phyloP scores from a whole-genome alignment of 345 rosid genomes.

The Toxicodendron radicans region DNA sequence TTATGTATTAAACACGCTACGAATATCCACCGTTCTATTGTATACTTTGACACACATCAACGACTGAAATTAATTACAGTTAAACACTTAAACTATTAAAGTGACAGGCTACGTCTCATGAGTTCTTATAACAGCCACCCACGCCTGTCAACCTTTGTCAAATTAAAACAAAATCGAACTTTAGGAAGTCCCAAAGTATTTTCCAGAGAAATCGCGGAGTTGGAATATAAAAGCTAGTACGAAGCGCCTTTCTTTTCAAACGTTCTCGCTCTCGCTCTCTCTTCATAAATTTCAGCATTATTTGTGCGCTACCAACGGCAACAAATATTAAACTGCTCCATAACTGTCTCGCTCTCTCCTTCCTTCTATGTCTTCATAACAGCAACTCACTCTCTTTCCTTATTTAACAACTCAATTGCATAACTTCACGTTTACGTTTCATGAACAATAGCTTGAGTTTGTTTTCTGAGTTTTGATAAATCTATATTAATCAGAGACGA shows the following conservation, averaged over 20 bases:
- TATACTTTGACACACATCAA: no score
- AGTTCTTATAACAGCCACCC: no score
- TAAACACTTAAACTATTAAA: no score
- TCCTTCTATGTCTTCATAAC: not conserved
- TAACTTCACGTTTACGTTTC: not conserved
- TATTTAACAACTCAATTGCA: no score
- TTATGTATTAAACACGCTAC: no score
- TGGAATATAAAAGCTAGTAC: not conserved
- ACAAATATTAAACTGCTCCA: no score
- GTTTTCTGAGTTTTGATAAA: not conserved
- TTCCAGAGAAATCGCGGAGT: conserved; percentile 10
- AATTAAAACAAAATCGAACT: not conserved
- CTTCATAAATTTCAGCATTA: not conserved
- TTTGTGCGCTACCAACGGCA: not conserved
- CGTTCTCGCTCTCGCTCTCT: not conserved
- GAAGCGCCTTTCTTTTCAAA: no score
- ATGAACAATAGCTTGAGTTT: not conserved
- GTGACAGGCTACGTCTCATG: not conserved
- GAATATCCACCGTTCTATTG: no score
- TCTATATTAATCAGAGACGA: not conserved
- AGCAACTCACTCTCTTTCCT: not conserved
- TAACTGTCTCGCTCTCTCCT: not conserved
- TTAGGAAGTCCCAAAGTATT: not conserved
- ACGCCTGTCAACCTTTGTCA: no score
- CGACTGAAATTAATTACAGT: not conserved